These are phyloP conservation scores for Clathrus columnatus DNA, from an alignment of 768 basidiomycete species.

Conservation along the genomic window DNA sequence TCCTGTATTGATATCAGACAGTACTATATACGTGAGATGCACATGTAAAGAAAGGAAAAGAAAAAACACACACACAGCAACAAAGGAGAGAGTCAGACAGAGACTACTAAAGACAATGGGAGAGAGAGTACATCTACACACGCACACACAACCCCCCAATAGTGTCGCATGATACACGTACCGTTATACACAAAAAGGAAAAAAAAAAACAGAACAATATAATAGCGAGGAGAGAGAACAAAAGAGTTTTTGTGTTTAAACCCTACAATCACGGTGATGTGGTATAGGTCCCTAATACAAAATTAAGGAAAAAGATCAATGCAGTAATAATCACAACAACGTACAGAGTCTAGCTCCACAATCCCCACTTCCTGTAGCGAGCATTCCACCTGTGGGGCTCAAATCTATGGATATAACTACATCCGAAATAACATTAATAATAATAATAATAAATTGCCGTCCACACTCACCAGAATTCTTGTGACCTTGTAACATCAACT, in stretches of 20 bases:
- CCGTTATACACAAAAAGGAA: background rate
- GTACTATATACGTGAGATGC: no score
- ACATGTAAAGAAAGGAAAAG: background rate
- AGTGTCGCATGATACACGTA: background rate
- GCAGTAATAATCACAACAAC: slow-evolving; percentile 17
- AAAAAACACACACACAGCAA: background rate
- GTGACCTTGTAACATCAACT: slow-evolving; percentile 86
- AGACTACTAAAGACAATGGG: background rate
- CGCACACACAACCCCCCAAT: background rate
- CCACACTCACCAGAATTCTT: slow-evolving; percentile 35
- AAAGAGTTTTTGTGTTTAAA: background rate
- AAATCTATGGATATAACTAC: slow-evolving; percentile 67
- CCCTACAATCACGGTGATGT: background rate
- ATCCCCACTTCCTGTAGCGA: slow-evolving; percentile 67
- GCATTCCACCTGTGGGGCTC: slow-evolving; percentile 46
- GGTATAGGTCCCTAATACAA: slow-evolving; percentile 4
- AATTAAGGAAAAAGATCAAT: background rate
- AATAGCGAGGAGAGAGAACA: background rate
- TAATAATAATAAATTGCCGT: background rate
- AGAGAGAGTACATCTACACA: background rate
- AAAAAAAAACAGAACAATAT: background rate
- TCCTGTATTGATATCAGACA: background rate
- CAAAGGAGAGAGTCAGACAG: background rate
- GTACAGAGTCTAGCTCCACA: slow-evolving; percentile 63
- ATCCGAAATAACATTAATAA: background rate